Evolutionary conservation across 257 asterid species (phyloP).

Genomic region (Salvia miltiorrhiza): DNA sequence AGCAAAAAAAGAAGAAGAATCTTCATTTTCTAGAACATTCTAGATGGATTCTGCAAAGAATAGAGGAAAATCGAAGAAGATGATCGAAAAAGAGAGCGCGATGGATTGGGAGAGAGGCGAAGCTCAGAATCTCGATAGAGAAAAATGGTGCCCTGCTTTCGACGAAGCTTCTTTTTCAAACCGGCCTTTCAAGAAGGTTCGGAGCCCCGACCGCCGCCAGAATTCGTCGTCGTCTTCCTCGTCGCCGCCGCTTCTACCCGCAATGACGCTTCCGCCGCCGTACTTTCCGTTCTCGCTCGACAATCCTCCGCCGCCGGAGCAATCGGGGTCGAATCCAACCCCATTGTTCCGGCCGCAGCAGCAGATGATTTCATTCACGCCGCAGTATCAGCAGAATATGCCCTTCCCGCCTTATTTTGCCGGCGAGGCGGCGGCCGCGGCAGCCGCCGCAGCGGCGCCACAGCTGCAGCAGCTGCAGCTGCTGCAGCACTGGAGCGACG

Average conservation of each 20-base stretch:
- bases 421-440: slow-evolving; percentile 31
- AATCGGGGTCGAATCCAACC: slow-evolving; percentile 13
- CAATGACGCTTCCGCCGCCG: slow-evolving; percentile 27
- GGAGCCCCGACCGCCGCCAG: slow-evolving; percentile 51
- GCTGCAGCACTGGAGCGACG: slow-evolving; percentile 69
- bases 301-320: slow-evolving; percentile 30
- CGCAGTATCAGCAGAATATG: slow-evolving; percentile 25
- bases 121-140: slow-evolving; percentile 29
- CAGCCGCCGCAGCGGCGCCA: not conserved
- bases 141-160: slow-evolving; percentile 57
- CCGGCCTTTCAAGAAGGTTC: slow-evolving; percentile 61
- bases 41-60: slow-evolving; percentile 43
- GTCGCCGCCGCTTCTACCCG: slow-evolving; percentile 18
- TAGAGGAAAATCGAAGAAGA: slow-evolving; percentile 48
- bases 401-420: slow-evolving; percentile 68
- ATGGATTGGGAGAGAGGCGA: slow-evolving; percentile 40
- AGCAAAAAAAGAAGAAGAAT: not conserved
- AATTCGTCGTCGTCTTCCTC: slow-evolving; percentile 9
- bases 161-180: slow-evolving; percentile 50
- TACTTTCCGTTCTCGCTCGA: slow-evolving; percentile 71
- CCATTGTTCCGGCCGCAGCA: slow-evolving; percentile 47
- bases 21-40: not conserved
- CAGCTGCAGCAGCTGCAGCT: slow-evolving; percentile 42
- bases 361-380: slow-evolving; percentile 81
- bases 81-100: slow-evolving; percentile 21